Evolutionary conservation across 2,329 filamentous ascomycete species (phyloP).

Genomic region (Talaromyces sp.): DNA sequence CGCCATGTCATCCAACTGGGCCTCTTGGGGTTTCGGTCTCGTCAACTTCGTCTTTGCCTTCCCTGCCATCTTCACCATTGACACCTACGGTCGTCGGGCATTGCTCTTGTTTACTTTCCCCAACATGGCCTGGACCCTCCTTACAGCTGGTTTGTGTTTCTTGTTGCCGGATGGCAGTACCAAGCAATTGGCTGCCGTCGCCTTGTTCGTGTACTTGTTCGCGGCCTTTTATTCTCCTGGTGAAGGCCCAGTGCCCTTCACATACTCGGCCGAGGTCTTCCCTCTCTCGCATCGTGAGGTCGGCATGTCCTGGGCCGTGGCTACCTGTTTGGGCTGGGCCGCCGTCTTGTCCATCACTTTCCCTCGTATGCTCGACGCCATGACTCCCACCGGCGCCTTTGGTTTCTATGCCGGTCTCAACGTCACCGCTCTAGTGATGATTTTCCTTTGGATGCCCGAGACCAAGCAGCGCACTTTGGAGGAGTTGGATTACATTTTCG

Average conservation of each 20-base stretch:
- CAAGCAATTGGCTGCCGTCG: conserved; percentile 55
- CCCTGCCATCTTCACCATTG: conserved; percentile 65
- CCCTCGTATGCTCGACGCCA: conserved; percentile 47
- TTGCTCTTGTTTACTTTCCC: conserved; percentile 66
- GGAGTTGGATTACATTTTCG: conserved; percentile 60
- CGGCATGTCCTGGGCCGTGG: conserved; percentile 47
- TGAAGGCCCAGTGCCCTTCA: conserved; percentile 57
- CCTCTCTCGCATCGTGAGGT: conserved; percentile 53
- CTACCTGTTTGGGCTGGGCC: conserved; percentile 51
- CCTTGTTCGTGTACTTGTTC: conserved; percentile 65
- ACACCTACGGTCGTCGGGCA: conserved; percentile 63
- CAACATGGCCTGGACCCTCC: conserved; percentile 66
- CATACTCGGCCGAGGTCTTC: conserved; percentile 58
- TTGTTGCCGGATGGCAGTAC: conserved; percentile 46
- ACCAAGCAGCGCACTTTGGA: conserved; percentile 57
- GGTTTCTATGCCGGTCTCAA: conserved; percentile 52
- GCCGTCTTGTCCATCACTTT: conserved; percentile 53
- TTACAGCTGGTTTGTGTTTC: conserved; percentile 62
- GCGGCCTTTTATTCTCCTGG: conserved; percentile 64
- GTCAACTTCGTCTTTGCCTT: conserved; percentile 67
- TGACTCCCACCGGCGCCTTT: conserved; percentile 28
- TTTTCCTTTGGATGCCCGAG: conserved; percentile 61
- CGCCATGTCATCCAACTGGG: conserved; percentile 57
- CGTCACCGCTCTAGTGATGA: conserved; percentile 60
- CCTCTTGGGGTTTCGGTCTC: conserved; percentile 64